Percentiles rank a stretch among this genome's conserved stretches.
These are phyloP conservation scores for Sphenostylis stenocarpa DNA, from an alignment of 306 rosid genomes.

Conservation along the genomic window DNA sequence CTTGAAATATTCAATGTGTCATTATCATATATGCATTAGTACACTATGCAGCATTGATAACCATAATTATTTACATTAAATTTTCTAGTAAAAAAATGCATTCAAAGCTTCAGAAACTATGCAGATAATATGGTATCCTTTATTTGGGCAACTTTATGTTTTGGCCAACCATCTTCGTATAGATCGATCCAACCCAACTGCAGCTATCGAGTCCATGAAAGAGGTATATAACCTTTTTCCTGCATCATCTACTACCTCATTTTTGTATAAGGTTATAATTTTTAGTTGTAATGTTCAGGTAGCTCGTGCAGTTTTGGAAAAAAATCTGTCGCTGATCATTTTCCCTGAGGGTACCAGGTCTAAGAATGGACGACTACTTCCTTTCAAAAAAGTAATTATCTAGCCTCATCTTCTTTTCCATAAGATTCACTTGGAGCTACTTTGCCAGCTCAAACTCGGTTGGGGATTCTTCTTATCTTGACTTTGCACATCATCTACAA, in stretches of 20 bases:
- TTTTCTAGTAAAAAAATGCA: not conserved
- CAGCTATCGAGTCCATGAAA: constrained; percentile 61
- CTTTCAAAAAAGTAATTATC: constrained; percentile 57
- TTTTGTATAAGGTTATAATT: constrained; percentile 1
- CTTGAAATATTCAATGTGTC: not conserved
- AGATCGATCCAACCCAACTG: constrained; percentile 61
- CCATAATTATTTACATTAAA: not conserved
- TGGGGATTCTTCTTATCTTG: no score
- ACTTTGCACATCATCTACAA: no score
- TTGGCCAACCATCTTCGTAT: constrained; percentile 72
- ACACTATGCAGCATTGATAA: not conserved
- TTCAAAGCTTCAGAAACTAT: constrained; percentile 11
- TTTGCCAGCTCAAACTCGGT: no score
- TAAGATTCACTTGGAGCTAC: no score
- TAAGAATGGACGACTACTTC: constrained; percentile 53
- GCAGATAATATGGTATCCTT: constrained; percentile 70
- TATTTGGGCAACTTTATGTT: constrained; percentile 67
- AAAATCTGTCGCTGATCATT: constrained; percentile 54
- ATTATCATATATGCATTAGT: not conserved
- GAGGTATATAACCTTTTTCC: constrained; percentile 36
- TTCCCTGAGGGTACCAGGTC: constrained; percentile 71
- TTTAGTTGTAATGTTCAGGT: constrained; percentile 36
- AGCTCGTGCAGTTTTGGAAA: constrained; percentile 46
- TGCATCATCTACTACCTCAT: not conserved
- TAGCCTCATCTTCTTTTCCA: constrained; percentile 9